These are phyloP conservation scores for Diutina rugosa DNA, from an alignment of 1,139 yeast genomes.

Conservation along the genomic window DNA sequence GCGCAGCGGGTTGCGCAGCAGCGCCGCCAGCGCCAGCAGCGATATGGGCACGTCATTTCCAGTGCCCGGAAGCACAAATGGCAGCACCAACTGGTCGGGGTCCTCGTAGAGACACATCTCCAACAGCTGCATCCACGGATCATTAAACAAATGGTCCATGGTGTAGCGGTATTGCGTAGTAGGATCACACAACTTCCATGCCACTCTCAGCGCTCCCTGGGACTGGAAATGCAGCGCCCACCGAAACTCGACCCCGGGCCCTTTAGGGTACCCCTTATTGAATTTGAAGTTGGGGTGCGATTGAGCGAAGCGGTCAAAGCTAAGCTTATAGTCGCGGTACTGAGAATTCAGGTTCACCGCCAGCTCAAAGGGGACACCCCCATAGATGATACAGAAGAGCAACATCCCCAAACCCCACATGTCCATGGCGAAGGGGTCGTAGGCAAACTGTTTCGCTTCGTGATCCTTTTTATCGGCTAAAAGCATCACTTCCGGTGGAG, in stretches of 20 bases:
- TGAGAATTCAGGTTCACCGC: slow-evolving; percentile 39
- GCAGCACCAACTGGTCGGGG: slow-evolving; percentile 23
- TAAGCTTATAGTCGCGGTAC: slow-evolving; percentile 43
- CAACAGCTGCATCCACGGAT: slow-evolving; percentile 50
- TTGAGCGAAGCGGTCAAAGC: slow-evolving; percentile 35
- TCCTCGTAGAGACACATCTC: slow-evolving; percentile 52
- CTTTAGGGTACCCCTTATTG: slow-evolving; percentile 29
- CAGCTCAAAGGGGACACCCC: slow-evolving; percentile 46
- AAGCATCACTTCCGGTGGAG: slow-evolving; percentile 64
- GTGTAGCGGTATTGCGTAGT: slow-evolving; percentile 39
- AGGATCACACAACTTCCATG: slow-evolving; percentile 70
- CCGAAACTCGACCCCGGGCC: slow-evolving; percentile 59
- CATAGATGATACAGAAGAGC: slow-evolving; percentile 46
- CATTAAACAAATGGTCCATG: slow-evolving; percentile 39
- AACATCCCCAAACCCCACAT: slow-evolving; percentile 62
- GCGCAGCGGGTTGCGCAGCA: neutral
- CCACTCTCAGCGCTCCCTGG: slow-evolving; percentile 50
- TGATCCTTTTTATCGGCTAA: slow-evolving; percentile 25
- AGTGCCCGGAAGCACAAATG: neutral
- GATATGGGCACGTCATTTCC: neutral
- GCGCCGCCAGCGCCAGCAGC: neutral
- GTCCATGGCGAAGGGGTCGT: slow-evolving; percentile 61
- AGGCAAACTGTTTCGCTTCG: slow-evolving; percentile 31
- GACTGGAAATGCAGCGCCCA: slow-evolving; percentile 49
- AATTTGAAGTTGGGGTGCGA: slow-evolving; percentile 44